Percentiles rank a stretch among this genome's conserved stretches.
Evolutionary conservation across 2,329 filamentous ascomycete genomes (phyloP).

Genomic region (Davidsoniella australis): DNA sequence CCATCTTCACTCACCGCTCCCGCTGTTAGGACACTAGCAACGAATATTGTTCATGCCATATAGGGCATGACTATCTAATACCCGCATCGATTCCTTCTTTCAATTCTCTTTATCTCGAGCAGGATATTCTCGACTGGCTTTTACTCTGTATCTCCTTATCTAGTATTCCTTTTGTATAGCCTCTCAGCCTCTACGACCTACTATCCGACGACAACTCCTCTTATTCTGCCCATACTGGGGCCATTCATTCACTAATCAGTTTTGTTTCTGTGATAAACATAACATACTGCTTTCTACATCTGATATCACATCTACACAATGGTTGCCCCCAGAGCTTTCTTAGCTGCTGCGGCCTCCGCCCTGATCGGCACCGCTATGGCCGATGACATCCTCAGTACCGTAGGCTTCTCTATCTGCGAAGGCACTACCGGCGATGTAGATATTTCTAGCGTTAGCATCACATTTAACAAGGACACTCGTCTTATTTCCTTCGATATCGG

Average conservation of each 20-base stretch:
- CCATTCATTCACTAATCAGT: background rate
- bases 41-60: constrained; percentile 8
- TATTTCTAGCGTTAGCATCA: constrained; percentile 58
- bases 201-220: no score
- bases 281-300: background rate
- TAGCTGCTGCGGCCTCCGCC: constrained; percentile 19
- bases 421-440: constrained; percentile 33
- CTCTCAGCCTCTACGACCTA: background rate
- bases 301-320: background rate
- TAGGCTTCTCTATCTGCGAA: constrained; percentile 59
- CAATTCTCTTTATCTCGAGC: constrained; percentile 6
- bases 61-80: no score
- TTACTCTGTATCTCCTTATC: background rate
- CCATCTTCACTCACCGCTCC: background rate
- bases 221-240: background rate
- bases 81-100: background rate
- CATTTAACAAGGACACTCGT: constrained; percentile 60
- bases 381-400: constrained; percentile 59
- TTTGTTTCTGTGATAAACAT: background rate
- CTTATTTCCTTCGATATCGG: constrained; percentile 66
- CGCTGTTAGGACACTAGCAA: no score
- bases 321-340: constrained; percentile 1
- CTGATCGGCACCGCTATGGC: constrained; percentile 37
- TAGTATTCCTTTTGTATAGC: background rate
- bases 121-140: constrained; percentile 8